phyloP scores from a whole-genome alignment of 2,329 filamentous ascomycete genomes.

The Neonectria sp. region DNA sequence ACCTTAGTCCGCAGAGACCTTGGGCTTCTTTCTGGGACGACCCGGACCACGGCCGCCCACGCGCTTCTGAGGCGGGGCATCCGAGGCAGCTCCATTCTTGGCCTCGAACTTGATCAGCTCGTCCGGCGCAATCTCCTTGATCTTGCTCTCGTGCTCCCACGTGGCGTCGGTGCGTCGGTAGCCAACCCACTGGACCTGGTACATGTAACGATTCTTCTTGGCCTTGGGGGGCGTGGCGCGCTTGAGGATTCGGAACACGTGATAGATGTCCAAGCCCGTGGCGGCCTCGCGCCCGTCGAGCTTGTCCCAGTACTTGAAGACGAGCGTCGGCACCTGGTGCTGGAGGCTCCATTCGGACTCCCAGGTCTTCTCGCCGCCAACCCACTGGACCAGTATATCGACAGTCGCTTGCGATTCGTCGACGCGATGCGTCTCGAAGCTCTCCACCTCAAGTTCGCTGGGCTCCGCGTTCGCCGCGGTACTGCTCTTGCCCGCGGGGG shows the following conservation, averaged over 20 bases:
- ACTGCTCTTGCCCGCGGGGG: conserved; percentile 8
- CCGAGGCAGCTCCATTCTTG: conserved; percentile 33
- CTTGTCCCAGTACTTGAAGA: conserved; percentile 48
- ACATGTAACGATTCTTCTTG: conserved; percentile 39
- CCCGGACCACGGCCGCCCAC: conserved; percentile 40
- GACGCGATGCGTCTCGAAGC: conserved; percentile 40
- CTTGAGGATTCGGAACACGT: conserved; percentile 48
- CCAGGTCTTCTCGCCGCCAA: conserved; percentile 43
- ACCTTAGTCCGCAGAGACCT: not conserved
- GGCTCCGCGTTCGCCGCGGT: conserved; percentile 27
- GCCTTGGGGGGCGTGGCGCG: conserved; percentile 33
- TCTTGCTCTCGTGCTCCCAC: conserved; percentile 43
- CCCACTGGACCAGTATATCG: conserved; percentile 45
- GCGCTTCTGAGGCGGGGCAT: conserved; percentile 38
- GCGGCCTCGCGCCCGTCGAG: conserved; percentile 42
- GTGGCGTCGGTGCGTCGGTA: conserved; percentile 44
- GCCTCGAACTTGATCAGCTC: conserved; percentile 46
- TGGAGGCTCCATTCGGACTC: conserved; percentile 48
- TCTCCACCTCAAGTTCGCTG: conserved; percentile 43
- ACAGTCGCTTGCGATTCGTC: conserved; percentile 43
- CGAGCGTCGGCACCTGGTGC: conserved; percentile 43
- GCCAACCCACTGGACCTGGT: conserved; percentile 48
- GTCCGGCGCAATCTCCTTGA: conserved; percentile 41
- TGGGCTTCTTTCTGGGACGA: conserved; percentile 45
- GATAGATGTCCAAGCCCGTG: conserved; percentile 43